Evolutionary conservation across 1,284 basidiomycete species (phyloP).

Genomic region (Papiliotrema terrestris): DNA sequence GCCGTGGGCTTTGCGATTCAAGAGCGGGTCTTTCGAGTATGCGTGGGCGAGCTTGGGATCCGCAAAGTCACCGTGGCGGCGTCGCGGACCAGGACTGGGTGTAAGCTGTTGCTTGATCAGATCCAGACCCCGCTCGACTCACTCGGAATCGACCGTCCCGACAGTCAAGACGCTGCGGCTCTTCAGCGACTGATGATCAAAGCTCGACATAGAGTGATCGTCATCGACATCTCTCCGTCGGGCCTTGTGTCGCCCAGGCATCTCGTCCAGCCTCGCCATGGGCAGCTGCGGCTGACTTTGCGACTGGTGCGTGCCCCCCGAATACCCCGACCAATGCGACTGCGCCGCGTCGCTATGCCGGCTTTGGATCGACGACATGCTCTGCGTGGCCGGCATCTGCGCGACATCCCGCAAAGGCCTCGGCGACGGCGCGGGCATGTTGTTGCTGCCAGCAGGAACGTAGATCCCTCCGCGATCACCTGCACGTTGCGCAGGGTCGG

Average conservation of each 20-base stretch:
- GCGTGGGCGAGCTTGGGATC: slow-evolving; percentile 11
- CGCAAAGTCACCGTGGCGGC: slow-evolving; percentile 36
- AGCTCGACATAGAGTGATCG: slow-evolving; percentile 84
- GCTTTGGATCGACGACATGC: background rate
- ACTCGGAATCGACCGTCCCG: slow-evolving; percentile 47
- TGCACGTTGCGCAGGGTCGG: background rate
- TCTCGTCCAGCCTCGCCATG: slow-evolving; percentile 5
- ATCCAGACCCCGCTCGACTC: slow-evolving; percentile 49
- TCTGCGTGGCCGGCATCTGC: background rate
- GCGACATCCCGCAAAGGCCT: background rate
- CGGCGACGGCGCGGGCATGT: background rate
- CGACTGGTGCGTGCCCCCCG: slow-evolving; percentile 2
- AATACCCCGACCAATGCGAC: background rate
- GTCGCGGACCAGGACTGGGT: slow-evolving; percentile 75
- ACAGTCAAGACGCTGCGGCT: slow-evolving; percentile 42
- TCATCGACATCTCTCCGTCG: slow-evolving; percentile 79
- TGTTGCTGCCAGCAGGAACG: background rate
- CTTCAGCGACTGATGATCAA: slow-evolving; percentile 66
- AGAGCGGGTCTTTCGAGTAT: slow-evolving; percentile 8
- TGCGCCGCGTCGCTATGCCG: background rate
- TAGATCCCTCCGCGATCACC: background rate
- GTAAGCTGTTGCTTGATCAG: slow-evolving; percentile 28
- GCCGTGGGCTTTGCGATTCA: slow-evolving; percentile 52
- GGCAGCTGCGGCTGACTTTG: slow-evolving; percentile 6
- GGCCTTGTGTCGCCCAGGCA: slow-evolving; percentile 61